phyloP scores from a whole-genome alignment of 805 yeast genomes.

The Metschnikowia borealis region DNA sequence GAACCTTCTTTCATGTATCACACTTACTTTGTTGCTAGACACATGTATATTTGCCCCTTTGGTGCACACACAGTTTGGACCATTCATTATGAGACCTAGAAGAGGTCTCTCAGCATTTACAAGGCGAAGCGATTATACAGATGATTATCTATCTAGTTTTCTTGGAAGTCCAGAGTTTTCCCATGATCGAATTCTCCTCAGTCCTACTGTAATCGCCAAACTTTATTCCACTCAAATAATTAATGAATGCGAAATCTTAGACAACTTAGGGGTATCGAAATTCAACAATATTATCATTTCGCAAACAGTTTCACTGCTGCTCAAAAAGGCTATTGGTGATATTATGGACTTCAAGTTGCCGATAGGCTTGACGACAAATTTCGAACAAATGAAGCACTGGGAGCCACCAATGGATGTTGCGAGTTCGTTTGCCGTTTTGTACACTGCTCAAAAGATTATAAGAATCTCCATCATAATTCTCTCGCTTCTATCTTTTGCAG shows the following conservation, averaged over 20 bases:
- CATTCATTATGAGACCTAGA: neutral
- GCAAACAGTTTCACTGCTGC: neutral
- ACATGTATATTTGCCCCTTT: conserved; percentile 3
- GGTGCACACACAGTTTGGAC: neutral
- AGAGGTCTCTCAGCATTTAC: neutral
- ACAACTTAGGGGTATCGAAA: neutral
- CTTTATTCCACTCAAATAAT: neutral
- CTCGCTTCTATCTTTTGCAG: neutral
- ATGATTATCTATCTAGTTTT: neutral
- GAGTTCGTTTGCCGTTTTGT: neutral
- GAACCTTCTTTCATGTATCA: conserved; percentile 1
- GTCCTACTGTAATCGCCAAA: neutral
- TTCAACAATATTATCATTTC: neutral
- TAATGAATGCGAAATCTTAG: neutral
- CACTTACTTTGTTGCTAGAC: conserved; percentile 1
- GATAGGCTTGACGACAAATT: neutral
- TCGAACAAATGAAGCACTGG: neutral
- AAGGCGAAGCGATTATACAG: neutral
- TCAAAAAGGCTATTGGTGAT: neutral
- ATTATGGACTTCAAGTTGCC: neutral
- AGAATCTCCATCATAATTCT: neutral
- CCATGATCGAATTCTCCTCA: neutral
- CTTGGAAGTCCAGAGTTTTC: neutral
- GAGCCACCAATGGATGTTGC: neutral
- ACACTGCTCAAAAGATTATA: neutral